Evolutionary conservation across 2,329 filamentous ascomycete species (phyloP).

Genomic region (Fusarium duplospermum): DNA sequence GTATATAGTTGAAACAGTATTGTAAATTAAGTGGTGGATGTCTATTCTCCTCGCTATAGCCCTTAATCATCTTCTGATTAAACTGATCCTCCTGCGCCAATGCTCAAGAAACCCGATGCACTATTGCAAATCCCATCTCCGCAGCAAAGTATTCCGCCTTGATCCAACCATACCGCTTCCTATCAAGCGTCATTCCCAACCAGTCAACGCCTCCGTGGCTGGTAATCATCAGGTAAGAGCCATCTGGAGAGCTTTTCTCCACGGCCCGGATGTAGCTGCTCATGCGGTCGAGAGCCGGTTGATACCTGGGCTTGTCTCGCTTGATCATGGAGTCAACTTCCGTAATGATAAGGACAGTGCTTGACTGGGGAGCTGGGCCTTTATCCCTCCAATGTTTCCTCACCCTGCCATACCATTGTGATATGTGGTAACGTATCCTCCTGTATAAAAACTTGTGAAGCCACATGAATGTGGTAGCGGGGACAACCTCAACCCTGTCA

Average conservation of each 20-base stretch:
- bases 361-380: neutral
- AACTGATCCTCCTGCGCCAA: too few species aligned
- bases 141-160: neutral
- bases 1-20: too few species aligned
- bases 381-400: neutral
- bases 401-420: neutral
- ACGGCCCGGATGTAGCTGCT: neutral
- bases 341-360: neutral
- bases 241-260: neutral
- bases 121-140: neutral
- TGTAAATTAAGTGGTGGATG: too few species aligned
- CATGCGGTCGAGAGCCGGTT: neutral
- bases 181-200: neutral
- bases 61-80: too few species aligned
- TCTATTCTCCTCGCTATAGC: too few species aligned
- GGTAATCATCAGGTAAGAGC: neutral
- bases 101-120: neutral
- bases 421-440: neutral
- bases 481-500: neutral
- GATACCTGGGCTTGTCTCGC: neutral
- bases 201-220: neutral
- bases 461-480: neutral
- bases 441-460: neutral
- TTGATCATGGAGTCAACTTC: neutral
- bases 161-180: neutral